Conservation (phyloP, 345 rosid species). For the Gossypium anomalum region DNA sequence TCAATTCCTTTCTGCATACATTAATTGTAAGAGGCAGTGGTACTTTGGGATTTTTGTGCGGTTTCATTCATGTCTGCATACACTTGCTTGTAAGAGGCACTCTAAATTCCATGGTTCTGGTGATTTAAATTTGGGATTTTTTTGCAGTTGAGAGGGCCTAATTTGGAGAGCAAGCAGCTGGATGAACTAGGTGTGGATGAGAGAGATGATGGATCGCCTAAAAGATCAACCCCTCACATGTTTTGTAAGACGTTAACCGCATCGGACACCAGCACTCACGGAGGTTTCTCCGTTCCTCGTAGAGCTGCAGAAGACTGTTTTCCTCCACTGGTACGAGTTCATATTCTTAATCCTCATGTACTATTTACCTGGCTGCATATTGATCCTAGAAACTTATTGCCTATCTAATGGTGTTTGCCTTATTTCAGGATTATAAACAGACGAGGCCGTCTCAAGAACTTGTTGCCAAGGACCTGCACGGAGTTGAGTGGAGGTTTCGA, state of each 20-base stretch:
- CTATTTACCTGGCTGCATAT: background rate
- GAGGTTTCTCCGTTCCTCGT: constrained; percentile 98
- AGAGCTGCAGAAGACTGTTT: constrained; percentile 99
- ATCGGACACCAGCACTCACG: constrained; percentile 98
- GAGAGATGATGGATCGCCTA: constrained; percentile 51
- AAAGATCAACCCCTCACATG: constrained; percentile 86
- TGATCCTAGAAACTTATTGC: background rate
- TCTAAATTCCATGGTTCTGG: background rate
- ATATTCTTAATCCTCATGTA: constrained; percentile 3
- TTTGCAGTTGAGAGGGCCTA: constrained; percentile 46
- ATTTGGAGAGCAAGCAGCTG: constrained; percentile 47
- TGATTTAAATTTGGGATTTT: constrained; percentile 17
- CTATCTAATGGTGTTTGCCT: constrained; percentile 4
- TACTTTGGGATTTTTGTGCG: constrained; percentile 28
- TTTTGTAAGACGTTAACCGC: constrained; percentile 98
- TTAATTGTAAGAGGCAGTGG: background rate
- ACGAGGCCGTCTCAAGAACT: constrained; percentile 99
- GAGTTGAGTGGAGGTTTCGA: constrained; percentile 92
- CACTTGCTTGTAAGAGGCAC: background rate
- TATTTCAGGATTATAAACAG: constrained; percentile 72
- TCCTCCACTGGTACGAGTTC: constrained; percentile 71
- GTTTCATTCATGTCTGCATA: constrained; percentile 21
- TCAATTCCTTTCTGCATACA: background rate
- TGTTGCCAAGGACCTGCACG: constrained; percentile 94
- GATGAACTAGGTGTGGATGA: constrained; percentile 56